Evolutionary conservation across 2,329 filamentous ascomycete genomes (phyloP).

Genomic region (Acrodontium crateriforme): DNA sequence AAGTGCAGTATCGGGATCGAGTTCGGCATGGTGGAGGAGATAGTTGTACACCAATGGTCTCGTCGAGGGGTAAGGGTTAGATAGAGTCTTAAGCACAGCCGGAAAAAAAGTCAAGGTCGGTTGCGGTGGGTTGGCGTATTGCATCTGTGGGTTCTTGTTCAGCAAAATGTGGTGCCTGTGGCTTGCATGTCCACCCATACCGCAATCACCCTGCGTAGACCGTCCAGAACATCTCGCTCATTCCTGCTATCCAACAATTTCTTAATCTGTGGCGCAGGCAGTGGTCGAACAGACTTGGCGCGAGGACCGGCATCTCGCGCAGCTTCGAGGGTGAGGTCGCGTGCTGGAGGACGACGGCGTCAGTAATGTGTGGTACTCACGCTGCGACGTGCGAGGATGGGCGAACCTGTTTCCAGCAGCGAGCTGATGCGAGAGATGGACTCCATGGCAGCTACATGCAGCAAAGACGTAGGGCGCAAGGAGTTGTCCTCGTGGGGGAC

Average conservation of each 20-base stretch:
- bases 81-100: slow-evolving; percentile 95
- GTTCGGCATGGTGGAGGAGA: slow-evolving; percentile 88
- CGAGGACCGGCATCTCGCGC: slow-evolving; percentile 66
- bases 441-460: no score
- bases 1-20: slow-evolving; percentile 86
- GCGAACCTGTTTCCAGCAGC: slow-evolving; percentile 82
- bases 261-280: slow-evolving; percentile 77
- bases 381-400: slow-evolving; percentile 63
- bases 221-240: slow-evolving; percentile 86
- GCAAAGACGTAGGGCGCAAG: no score
- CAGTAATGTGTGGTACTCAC: slow-evolving; percentile 29
- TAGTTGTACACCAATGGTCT: slow-evolving; percentile 99
- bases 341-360: slow-evolving; percentile 43
- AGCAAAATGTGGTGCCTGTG: slow-evolving; percentile 1
- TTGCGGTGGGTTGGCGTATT: slow-evolving; percentile 81
- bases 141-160: no score
- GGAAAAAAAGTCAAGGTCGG: slow-evolving; percentile 89
- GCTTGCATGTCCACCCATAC: no score
- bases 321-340: slow-evolving; percentile 94
- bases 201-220: slow-evolving; percentile 73
- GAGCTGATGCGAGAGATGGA: slow-evolving; percentile 88
- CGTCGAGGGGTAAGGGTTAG: slow-evolving; percentile 83
- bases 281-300: slow-evolving; percentile 44
- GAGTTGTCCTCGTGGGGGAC: no score
- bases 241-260: slow-evolving; percentile 87